Conservation (phyloP, 2,329 filamentous ascomycete species). For the Alternaria ventricosa region DNA sequence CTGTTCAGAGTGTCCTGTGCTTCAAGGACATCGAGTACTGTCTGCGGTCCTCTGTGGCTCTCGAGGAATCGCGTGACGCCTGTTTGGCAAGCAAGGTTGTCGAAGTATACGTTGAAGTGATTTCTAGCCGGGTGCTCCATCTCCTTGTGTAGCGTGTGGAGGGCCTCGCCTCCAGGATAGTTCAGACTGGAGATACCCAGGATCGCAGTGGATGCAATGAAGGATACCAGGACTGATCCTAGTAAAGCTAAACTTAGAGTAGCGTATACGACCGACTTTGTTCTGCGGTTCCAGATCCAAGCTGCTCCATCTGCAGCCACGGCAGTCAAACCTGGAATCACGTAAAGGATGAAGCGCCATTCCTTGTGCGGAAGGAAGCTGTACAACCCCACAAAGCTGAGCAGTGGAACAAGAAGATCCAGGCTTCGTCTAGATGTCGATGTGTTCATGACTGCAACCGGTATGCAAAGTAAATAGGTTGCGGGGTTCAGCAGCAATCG, state of each 20-base stretch:
- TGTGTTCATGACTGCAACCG: slow-evolving; percentile 58
- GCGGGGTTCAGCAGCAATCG: slow-evolving; percentile 84
- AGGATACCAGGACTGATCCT: slow-evolving; percentile 65
- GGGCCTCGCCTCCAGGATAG: slow-evolving; percentile 88
- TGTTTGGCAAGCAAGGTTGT: slow-evolving; percentile 68
- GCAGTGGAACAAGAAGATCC: slow-evolving; percentile 66
- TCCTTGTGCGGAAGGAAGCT: slow-evolving; percentile 95
- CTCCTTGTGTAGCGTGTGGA: slow-evolving; percentile 56
- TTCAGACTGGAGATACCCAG: slow-evolving; percentile 85
- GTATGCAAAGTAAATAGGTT: slow-evolving; percentile 60
- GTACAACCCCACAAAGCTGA: slow-evolving; percentile 79
- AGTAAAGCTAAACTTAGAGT: slow-evolving; percentile 63
- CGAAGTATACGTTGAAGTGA: slow-evolving; percentile 57
- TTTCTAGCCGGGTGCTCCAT: slow-evolving; percentile 17
- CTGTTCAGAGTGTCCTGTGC: slow-evolving; percentile 23
- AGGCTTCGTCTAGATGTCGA: slow-evolving; percentile 53
- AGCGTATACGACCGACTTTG: slow-evolving; percentile 65
- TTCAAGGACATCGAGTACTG: slow-evolving; percentile 34
- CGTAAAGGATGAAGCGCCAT: slow-evolving; percentile 92
- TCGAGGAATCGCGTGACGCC: slow-evolving; percentile 67
- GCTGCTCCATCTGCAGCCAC: slow-evolving; percentile 76
- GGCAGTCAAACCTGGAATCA: slow-evolving; percentile 79
- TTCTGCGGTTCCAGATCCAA: slow-evolving; percentile 65
- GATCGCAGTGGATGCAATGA: slow-evolving; percentile 68
- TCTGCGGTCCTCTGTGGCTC: slow-evolving; percentile 36